phyloP scores from a whole-genome alignment of 192 early-diverging fungal species.

The Fimicolochytrium jonesii region DNA sequence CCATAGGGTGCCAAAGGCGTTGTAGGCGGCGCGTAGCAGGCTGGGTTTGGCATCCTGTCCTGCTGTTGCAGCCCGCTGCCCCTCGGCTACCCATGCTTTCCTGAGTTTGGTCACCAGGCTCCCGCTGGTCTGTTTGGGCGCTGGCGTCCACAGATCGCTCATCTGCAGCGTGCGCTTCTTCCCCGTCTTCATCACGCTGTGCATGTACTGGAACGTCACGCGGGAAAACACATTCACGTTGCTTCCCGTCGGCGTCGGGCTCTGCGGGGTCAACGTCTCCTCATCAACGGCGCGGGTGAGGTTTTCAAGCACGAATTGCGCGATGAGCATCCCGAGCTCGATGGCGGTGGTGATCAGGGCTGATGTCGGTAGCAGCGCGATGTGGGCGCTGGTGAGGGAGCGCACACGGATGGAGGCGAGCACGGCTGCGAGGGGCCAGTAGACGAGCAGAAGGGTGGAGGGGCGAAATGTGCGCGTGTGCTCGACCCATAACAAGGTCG shows the following conservation, averaged over 20 bases:
- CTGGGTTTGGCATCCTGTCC: not conserved
- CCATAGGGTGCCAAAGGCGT: conserved; percentile 11
- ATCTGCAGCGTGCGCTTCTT: conserved; percentile 2
- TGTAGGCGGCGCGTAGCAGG: conserved; percentile 9
- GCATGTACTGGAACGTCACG: conserved; percentile 28
- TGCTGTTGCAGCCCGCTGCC: too few species aligned
- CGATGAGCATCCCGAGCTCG: not conserved
- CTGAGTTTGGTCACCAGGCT: conserved; percentile 11
- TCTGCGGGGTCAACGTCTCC: not conserved
- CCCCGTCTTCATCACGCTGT: conserved; percentile 15
- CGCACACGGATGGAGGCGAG: conserved; percentile 18
- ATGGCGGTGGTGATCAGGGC: too few species aligned
- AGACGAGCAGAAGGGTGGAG: conserved; percentile 24
- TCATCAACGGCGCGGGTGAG: conserved; percentile 14
- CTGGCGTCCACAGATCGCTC: conserved; percentile 27
- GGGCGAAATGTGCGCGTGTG: conserved; percentile 19
- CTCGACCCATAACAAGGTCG: conserved; percentile 7
- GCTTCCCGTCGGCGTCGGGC: conserved; percentile 20
- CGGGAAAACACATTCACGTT: conserved; percentile 32
- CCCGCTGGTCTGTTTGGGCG: conserved; percentile 11
- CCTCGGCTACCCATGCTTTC: conserved; percentile 6
- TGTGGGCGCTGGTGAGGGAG: not conserved
- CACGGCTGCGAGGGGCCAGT: conserved; percentile 15
- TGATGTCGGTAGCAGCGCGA: conserved; percentile 1
- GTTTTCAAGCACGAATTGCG: conserved; percentile 22